Evolutionary conservation across 495 filamentous ascomycete species (phyloP), one percentile per base, ranked within the genome.

Genomic region (Trichocladium antarcticum): DNA sequence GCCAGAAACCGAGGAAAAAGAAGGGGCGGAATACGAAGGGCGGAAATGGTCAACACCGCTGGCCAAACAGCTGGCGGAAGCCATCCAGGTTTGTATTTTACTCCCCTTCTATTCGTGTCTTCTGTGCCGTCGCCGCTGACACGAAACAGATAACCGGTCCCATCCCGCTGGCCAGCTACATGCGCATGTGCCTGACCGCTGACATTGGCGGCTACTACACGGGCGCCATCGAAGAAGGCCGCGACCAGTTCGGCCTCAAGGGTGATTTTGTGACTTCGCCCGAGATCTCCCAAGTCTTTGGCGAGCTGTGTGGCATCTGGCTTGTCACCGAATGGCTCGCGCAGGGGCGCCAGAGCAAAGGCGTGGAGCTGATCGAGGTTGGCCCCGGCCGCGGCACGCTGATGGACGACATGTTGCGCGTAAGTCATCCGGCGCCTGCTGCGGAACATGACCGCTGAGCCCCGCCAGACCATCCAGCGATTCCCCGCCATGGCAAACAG

Each of bases 181-280:
- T 98, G 92, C 89, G 92, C 60, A 92, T 96, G 81, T 95, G 90
- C 63, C 81, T 98, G 54, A 96, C 89, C 12, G 84, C 84, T 11
- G 82, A 87, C 42, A 71, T 84, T n/a, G 87, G 86, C 47, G 92
- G 92, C 37, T 98, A 98, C 71, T 98, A 98, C 68, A 95, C 87
- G 5, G 77, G 83, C 2, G 76, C 76, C 28, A 69, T 76, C 31
- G 70, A 72, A 47, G 62, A 74, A 42, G 80, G 71, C 20, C 74
- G 75, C 11, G 88, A 94, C 58, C 89, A 89, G 38, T 97, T 98
- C 56, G 93, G 92, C 1, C 73, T 76, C 45, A 83, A 84, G 58
- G 92, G 92, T 21, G 92, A 98, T 64, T 98, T 98, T 50, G 84
- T 96, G 37, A 98, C 92, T 0, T 95, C 88, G 6, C 92, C 92